phyloP scores from a whole-genome alignment of 352 stramenopile genomes.

The Phytopythium vexans region DNA sequence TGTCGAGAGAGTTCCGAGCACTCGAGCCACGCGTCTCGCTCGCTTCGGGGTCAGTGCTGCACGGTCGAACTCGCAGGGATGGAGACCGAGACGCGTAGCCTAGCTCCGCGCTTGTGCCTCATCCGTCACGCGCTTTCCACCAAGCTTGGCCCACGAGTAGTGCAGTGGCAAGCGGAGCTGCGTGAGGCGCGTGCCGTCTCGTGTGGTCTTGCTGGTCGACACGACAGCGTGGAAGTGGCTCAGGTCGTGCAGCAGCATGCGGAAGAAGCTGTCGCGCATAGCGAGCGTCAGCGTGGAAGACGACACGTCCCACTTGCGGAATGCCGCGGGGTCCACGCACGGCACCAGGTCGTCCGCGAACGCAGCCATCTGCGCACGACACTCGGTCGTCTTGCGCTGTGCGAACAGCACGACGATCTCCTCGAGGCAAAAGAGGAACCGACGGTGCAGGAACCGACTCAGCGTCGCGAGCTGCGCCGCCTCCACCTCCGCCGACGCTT shows the following conservation, averaged over 20 bases:
- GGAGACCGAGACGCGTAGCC: neutral
- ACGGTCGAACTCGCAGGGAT: neutral
- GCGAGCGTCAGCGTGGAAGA: conserved; percentile 63
- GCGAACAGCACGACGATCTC: conserved; percentile 75
- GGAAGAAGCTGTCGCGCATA: conserved; percentile 71
- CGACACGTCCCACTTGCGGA: conserved; percentile 70
- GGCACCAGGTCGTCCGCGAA: conserved; percentile 59
- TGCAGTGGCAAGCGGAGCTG: conserved; percentile 63
- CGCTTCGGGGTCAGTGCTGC: neutral
- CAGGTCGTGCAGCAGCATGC: conserved; percentile 68
- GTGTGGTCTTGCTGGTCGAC: conserved; percentile 63
- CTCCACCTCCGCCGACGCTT: conserved; percentile 6
- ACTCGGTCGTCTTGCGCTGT: conserved; percentile 62
- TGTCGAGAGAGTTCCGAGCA: conserved; percentile 24
- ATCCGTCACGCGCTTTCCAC: conserved; percentile 27
- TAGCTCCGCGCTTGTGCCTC: conserved; percentile 23
- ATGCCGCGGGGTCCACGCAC: conserved; percentile 31
- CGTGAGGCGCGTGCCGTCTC: conserved; percentile 65
- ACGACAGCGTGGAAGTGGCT: conserved; percentile 65
- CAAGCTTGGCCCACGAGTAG: conserved; percentile 50
- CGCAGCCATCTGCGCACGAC: conserved; percentile 33
- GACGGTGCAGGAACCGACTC: conserved; percentile 60
- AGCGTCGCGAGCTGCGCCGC: conserved; percentile 14
- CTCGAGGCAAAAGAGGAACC: conserved; percentile 79
- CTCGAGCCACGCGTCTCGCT: neutral